Evolutionary conservation across 805 yeast genomes (phyloP), one percentile per base, ranked within the genome.

Genomic region (Starmera quercuum): DNA sequence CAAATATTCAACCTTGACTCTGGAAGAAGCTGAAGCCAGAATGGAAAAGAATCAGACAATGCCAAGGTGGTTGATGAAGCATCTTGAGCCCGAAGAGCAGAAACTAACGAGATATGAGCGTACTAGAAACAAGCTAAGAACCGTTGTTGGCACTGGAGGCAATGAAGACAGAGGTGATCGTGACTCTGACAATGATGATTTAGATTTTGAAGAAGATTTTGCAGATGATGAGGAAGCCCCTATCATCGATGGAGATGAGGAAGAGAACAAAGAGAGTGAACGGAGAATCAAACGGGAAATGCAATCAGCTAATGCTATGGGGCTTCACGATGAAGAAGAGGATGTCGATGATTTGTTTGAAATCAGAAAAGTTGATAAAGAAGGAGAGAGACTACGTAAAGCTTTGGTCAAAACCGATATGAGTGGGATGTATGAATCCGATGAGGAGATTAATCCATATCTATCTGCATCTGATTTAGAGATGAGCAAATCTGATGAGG

Each of bases 151-250:
- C 11, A 63, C 63, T 29, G 53, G 53, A 45, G 53, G 58, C 34
- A 45, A 56, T 45, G 46, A 56, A 25, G 59, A 49, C 29, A 45
- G 59, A 29, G 65, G 67, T 37, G 58, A 58, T 38, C 73, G 75
- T 40, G 85, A 77, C 44, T 79, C 86, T 9, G 95, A 86, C 37
- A 86, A 83, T 43, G 97, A 88, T 44, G 97, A 87, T 51, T 63
- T 92, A 49, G 98, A 90, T 60, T 90, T 70, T 51, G 97, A 92
- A 46, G 97, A 92, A 56, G 97, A 88, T 56, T 92, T 92, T 59
- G 97, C 92, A 19, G 98, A 92, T 58, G 98, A 92, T 56, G 98
- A 92, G 62, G 98, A 90, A 56, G 97, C 97, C 2, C 98, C 98
- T 20, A 83, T 92, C 38, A 76, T 90, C 68, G 97, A 90, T 51